phyloP scores from a whole-genome alignment of 129 eudicot species.

The Helichrysum umbraculigerum region DNA sequence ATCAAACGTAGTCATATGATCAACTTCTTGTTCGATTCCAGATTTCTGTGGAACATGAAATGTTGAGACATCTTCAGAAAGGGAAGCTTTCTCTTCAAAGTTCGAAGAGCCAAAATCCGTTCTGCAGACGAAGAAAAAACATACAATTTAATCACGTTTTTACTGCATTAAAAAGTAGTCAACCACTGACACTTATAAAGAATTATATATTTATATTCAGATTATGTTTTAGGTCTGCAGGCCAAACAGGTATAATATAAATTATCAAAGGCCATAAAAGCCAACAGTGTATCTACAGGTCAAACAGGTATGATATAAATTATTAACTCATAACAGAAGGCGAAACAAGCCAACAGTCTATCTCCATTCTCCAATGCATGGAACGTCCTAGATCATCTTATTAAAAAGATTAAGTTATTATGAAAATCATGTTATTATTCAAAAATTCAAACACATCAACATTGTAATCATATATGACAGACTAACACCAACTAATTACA shows the following conservation, averaged over 20 bases:
- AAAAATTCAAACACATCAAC: neutral
- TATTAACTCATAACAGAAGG: too few relatives aligned
- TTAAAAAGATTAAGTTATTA: too few relatives aligned
- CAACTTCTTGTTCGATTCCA: conserved; percentile 51
- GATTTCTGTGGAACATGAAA: conserved; percentile 28
- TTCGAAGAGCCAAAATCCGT: conserved; percentile 42
- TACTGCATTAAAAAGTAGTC: conserved; percentile 1
- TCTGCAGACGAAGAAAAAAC: conserved; percentile 42
- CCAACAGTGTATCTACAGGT: too few relatives aligned
- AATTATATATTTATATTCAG: too few relatives aligned
- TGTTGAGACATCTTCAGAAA: conserved; percentile 49
- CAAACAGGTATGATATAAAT: too few relatives aligned
- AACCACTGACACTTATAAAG: neutral
- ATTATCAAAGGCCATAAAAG: too few relatives aligned
- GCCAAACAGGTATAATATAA: too few relatives aligned
- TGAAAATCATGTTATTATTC: neutral
- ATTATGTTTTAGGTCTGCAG: too few relatives aligned
- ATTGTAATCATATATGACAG: neutral
- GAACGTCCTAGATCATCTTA: too few relatives aligned
- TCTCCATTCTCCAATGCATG: too few relatives aligned
- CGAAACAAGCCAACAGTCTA: too few relatives aligned
- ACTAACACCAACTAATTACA: neutral
- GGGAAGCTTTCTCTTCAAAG: conserved; percentile 42
- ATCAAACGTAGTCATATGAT: conserved; percentile 44
- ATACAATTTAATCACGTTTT: conserved; percentile 16